A percentile compares a stretch with the other conserved stretches of the same genome.
These are phyloP conservation scores for Trichoderma atroviride DNA, from an alignment of 2,329 filamentous ascomycete species.

Conservation along the genomic window DNA sequence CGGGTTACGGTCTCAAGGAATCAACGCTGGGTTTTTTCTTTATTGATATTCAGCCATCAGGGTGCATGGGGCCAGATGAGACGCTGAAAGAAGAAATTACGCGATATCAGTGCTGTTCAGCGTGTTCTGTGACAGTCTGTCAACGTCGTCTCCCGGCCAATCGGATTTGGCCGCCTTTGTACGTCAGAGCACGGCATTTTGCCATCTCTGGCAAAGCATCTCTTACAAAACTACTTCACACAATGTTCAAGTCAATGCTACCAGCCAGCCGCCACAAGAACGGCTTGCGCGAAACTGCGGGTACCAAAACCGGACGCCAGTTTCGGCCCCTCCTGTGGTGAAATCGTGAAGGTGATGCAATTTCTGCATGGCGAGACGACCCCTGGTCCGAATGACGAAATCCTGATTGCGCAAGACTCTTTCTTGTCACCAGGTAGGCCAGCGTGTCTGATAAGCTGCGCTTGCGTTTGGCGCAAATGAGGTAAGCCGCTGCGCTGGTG, in stretches of 20 bases:
- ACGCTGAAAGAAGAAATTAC: neutral
- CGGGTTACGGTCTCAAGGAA: neutral
- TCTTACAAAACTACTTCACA: neutral
- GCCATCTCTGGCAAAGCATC: neutral
- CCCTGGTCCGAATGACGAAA: constrained; percentile 17
- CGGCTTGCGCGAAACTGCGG: neutral
- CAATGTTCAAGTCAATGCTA: neutral
- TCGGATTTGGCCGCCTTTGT: neutral
- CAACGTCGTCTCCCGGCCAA: neutral
- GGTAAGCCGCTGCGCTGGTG: constrained; percentile 1
- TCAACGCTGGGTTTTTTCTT: neutral
- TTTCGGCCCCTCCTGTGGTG: constrained; percentile 18
- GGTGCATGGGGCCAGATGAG: neutral
- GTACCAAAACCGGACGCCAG: neutral
- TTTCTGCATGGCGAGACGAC: neutral
- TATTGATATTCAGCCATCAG: neutral
- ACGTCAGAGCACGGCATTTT: neutral
- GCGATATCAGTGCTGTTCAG: neutral
- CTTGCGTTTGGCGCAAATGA: neutral
- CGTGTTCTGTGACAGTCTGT: neutral
- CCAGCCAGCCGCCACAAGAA: neutral
- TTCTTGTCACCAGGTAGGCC: constrained; percentile 11
- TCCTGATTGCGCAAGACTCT: constrained; percentile 17
- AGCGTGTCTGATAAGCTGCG: constrained; percentile 1
- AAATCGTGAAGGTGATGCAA: constrained; percentile 13